phyloP scores from a whole-genome alignment of 2,329 filamentous ascomycete genomes.

The Diaporthe velutina region DNA sequence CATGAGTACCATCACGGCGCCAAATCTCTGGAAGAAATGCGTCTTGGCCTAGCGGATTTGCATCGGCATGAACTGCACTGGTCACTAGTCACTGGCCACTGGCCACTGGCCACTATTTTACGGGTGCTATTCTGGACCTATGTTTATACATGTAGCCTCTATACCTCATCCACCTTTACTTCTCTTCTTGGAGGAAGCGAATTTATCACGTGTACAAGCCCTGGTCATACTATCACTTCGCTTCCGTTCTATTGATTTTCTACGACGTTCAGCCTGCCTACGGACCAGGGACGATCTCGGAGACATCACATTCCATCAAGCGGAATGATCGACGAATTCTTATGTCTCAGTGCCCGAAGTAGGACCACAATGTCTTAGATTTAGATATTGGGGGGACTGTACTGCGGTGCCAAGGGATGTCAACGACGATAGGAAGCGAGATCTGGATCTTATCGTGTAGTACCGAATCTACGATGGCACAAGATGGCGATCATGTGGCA shows the following conservation, averaged over 20 bases:
- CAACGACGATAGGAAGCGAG: conserved; percentile 6
- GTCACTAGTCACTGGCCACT: no score
- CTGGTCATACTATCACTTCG: not conserved
- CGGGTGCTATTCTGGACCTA: not conserved
- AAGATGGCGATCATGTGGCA: not conserved
- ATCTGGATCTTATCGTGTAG: not conserved
- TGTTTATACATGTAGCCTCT: not conserved
- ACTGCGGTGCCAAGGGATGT: not conserved
- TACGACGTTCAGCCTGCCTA: not conserved
- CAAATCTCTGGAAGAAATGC: not conserved
- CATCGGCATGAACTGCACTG: not conserved
- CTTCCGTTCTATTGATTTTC: not conserved
- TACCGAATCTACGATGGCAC: not conserved
- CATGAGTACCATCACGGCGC: not conserved
- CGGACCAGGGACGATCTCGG: not conserved
- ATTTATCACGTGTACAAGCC: not conserved
- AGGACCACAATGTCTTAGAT: conserved; percentile 2
- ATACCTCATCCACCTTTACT: not conserved
- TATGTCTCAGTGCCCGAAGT: not conserved
- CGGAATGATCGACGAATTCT: not conserved
- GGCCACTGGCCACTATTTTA: not conserved
- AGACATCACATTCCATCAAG: not conserved
- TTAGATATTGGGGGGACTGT: not conserved
- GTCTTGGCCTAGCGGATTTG: not conserved
- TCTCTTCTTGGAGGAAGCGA: not conserved